Conservation (phyloP, 1,284 basidiomycete species). For the Inonotus obliquus region DNA sequence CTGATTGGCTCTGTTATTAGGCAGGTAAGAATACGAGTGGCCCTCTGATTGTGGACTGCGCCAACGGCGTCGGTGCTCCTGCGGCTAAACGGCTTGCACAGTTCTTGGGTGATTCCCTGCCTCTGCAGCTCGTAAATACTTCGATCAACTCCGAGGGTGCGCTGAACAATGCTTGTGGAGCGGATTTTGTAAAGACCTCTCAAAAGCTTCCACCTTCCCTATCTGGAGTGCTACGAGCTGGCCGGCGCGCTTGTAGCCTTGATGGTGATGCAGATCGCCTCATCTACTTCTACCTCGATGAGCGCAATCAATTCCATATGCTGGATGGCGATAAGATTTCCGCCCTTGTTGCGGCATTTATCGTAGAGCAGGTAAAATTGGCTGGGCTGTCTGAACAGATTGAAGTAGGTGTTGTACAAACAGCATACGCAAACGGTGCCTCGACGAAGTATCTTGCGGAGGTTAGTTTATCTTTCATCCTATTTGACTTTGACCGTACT, state of each 20-base stretch:
- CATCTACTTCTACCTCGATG: slow-evolving; percentile 91
- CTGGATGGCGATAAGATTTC: slow-evolving; percentile 99
- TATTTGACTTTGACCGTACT: background rate
- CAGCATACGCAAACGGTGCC: slow-evolving; percentile 97
- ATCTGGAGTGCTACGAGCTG: slow-evolving; percentile 50
- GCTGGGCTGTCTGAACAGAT: slow-evolving; percentile 72
- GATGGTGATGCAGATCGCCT: slow-evolving; percentile 98
- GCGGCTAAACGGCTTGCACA: slow-evolving; percentile 57
- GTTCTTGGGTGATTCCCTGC: slow-evolving; percentile 51
- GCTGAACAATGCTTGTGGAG: slow-evolving; percentile 88
- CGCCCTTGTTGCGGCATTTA: slow-evolving; percentile 88
- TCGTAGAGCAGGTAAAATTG: slow-evolving; percentile 84
- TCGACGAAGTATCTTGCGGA: slow-evolving; percentile 90
- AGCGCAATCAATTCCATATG: slow-evolving; percentile 78
- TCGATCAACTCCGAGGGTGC: slow-evolving; percentile 62
- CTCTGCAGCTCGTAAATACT: slow-evolving; percentile 65
- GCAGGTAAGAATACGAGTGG: slow-evolving; percentile 54
- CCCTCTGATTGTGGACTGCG: slow-evolving; percentile 87
- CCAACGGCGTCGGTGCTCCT: slow-evolving; percentile 92
- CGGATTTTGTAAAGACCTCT: slow-evolving; percentile 95
- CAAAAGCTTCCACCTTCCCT: slow-evolving; percentile 82
- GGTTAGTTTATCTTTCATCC: slow-evolving; percentile 41
- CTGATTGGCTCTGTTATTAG: slow-evolving; percentile 30
- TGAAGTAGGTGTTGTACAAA: slow-evolving; percentile 93
- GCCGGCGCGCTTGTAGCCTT: slow-evolving; percentile 85